phyloP scores from a whole-genome alignment of 306 rosid genomes.

The Myrica gale region DNA sequence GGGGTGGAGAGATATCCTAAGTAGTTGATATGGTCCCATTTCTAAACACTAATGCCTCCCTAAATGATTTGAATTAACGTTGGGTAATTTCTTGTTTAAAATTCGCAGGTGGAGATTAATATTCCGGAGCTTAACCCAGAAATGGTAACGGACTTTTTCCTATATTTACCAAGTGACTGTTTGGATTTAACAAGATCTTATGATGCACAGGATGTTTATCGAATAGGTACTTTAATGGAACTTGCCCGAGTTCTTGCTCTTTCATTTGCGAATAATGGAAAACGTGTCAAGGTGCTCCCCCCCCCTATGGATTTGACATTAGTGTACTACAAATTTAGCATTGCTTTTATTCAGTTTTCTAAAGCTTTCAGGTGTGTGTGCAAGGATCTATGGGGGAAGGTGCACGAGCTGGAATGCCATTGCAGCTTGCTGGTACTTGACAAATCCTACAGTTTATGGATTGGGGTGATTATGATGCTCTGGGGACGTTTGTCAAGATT shows the following conservation, averaged over 20 bases:
- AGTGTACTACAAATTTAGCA: neutral
- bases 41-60: neutral
- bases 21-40: no score
- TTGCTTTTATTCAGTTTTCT: slow-evolving; percentile 22
- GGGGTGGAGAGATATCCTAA: no score
- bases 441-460: slow-evolving; percentile 92
- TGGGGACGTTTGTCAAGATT: slow-evolving; percentile 77
- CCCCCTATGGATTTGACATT: slow-evolving; percentile 9
- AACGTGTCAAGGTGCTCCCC: slow-evolving; percentile 70
- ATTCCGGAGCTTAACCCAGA: slow-evolving; percentile 96
- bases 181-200: slow-evolving; percentile 41
- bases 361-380: slow-evolving; percentile 72
- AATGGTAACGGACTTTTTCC: slow-evolving; percentile 54
- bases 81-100: slow-evolving; percentile 31
- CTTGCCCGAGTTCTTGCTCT: slow-evolving; percentile 83
- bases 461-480: slow-evolving; percentile 95
- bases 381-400: slow-evolving; percentile 99
- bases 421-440: slow-evolving; percentile 93
- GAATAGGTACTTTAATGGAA: slow-evolving; percentile 93
- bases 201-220: slow-evolving; percentile 82
- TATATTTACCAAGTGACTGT: slow-evolving; percentile 4
- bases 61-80: slow-evolving; percentile 26
- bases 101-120: slow-evolving; percentile 82
- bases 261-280: slow-evolving; percentile 94
- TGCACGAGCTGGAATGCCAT: slow-evolving; percentile 94